These are phyloP conservation scores for Leccinum olivaceopallidum DNA, from an alignment of 768 basidiomycete species.

Conservation along the genomic window DNA sequence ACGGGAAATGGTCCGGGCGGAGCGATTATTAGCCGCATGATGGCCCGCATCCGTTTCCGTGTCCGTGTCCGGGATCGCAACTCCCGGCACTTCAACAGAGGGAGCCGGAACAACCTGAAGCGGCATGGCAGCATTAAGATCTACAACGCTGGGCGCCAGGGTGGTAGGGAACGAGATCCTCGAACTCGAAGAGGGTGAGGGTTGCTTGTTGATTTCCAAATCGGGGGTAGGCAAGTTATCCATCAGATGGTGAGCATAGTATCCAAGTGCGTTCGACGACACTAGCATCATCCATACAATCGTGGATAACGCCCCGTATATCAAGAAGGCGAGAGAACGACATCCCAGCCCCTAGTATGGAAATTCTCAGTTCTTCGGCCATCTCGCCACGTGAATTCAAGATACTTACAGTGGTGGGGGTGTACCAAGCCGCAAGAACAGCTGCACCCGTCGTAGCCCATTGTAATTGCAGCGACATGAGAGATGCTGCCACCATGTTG, in stretches of 20 bases:
- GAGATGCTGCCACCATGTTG: conserved; percentile 32
- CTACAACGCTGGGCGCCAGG: too few species aligned
- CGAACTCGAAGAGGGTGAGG: too few species aligned
- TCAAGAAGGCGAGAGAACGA: conserved; percentile 33
- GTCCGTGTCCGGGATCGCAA: too few species aligned
- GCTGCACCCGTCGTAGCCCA: conserved; percentile 29
- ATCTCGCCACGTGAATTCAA: background rate
- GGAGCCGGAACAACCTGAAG: too few species aligned
- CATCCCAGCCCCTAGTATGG: conserved; percentile 32
- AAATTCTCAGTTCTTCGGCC: background rate
- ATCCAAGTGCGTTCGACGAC: conserved; percentile 27
- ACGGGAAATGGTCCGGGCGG: background rate
- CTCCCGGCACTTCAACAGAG: background rate
- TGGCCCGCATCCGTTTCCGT: too few species aligned
- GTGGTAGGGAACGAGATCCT: too few species aligned
- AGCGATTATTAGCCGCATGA: background rate
- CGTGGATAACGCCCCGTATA: conserved; percentile 33
- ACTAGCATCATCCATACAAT: conserved; percentile 32
- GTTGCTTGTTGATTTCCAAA: background rate
- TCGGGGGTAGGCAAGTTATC: background rate
- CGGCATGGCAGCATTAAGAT: too few species aligned
- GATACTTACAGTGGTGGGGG: conserved; percentile 29
- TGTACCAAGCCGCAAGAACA: conserved; percentile 13
- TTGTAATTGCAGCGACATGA: conserved; percentile 31
- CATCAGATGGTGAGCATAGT: conserved; percentile 14